Evolutionary conservation across 768 basidiomycete genomes (phyloP).

Genomic region (Suillus weaverae): DNA sequence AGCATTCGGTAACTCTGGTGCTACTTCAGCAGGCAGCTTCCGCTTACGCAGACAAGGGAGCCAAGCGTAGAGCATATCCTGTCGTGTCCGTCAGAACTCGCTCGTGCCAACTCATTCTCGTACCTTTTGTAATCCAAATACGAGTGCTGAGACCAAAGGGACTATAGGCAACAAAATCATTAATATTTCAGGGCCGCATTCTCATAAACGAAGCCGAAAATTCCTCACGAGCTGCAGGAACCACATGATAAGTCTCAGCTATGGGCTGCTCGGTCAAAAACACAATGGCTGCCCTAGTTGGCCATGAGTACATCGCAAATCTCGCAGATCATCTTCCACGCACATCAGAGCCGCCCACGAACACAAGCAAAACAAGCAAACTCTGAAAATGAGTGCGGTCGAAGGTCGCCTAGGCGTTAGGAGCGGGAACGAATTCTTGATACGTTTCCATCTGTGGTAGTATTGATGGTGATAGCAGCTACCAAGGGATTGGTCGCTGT

Average conservation of each 20-base stretch:
- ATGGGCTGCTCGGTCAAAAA: slow-evolving; percentile 32
- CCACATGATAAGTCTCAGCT: slow-evolving; percentile 42
- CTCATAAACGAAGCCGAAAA: background rate
- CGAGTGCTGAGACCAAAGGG: slow-evolving; percentile 46
- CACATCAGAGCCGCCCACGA: slow-evolving; percentile 46
- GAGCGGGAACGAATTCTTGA: slow-evolving; percentile 44
- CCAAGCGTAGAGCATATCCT: slow-evolving; percentile 45
- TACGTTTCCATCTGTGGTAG: slow-evolving; percentile 39
- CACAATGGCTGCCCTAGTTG: slow-evolving; percentile 37
- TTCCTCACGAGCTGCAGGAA: slow-evolving; percentile 49
- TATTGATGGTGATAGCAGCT: slow-evolving; percentile 49
- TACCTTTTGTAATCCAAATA: slow-evolving; percentile 54
- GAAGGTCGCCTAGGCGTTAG: slow-evolving; percentile 35
- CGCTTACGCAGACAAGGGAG: slow-evolving; percentile 10
- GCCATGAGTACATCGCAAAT: slow-evolving; percentile 3
- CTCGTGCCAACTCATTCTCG: slow-evolving; percentile 9
- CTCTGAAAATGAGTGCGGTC: slow-evolving; percentile 37
- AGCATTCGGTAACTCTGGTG: slow-evolving; percentile 25
- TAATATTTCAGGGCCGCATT: slow-evolving; percentile 6
- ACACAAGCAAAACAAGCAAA: slow-evolving; percentile 46
- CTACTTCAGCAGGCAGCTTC: slow-evolving; percentile 12
- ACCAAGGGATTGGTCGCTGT: slow-evolving; percentile 5
- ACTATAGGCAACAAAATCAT: slow-evolving; percentile 33
- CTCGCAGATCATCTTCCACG: slow-evolving; percentile 14
- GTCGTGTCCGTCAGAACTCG: slow-evolving; percentile 6